Evolutionary conservation across 2,329 filamentous ascomycete genomes (phyloP).

Genomic region (Lachnellula occidentalis): DNA sequence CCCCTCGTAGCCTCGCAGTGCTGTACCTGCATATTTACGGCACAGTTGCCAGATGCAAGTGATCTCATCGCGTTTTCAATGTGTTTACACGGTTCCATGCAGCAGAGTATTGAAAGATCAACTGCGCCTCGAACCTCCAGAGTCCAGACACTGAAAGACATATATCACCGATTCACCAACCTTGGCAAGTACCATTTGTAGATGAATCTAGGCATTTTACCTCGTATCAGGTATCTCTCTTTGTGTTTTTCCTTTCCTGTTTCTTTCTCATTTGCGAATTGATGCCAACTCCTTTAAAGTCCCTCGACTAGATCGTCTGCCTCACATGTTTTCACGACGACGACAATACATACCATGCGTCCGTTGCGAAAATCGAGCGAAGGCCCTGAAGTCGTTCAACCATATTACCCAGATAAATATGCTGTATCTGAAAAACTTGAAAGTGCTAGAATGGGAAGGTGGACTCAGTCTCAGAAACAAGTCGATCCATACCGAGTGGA

Average conservation of each 20-base stretch:
- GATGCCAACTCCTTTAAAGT: not conserved
- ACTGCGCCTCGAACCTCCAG: not conserved
- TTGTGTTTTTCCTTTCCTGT: not conserved
- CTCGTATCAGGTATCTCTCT: not conserved
- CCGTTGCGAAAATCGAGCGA: conserved; percentile 8
- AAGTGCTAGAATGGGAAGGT: conserved; percentile 1
- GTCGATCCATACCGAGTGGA: conserved; percentile 3
- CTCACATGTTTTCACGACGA: not conserved
- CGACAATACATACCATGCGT: not conserved
- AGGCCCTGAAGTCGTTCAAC: conserved; percentile 4
- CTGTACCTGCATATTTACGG: not conserved
- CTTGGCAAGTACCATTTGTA: not conserved
- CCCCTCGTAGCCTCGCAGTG: not conserved
- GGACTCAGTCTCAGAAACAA: conserved; percentile 7
- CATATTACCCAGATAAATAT: not conserved
- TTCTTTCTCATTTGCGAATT: not conserved
- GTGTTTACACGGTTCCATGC: not conserved
- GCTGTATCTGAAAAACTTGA: conserved; percentile 1
- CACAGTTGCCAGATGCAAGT: not conserved
- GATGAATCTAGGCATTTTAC: not conserved
- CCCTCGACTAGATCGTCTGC: not conserved
- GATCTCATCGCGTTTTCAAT: not conserved
- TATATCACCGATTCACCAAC: not conserved
- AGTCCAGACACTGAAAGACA: not conserved
- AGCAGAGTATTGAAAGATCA: not conserved